Percentiles rank a stretch among this genome's conserved stretches.
phyloP scores from a whole-genome alignment of 768 basidiomycete genomes.

The Phaeotremella fagi region DNA sequence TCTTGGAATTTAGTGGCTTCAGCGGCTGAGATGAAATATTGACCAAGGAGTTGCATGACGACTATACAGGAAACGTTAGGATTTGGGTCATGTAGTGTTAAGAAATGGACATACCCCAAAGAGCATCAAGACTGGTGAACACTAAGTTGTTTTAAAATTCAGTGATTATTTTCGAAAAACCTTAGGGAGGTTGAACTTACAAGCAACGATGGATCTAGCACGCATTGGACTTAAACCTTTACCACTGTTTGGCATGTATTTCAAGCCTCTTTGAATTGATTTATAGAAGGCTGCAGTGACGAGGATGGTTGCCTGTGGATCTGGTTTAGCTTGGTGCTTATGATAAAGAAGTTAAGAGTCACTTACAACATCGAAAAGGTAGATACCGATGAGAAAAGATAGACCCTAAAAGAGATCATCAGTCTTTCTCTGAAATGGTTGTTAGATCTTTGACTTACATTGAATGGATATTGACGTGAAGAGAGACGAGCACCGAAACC shows the following conservation, averaged over 20 bases:
- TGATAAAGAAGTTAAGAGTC: background rate
- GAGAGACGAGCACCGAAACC: constrained; percentile 33
- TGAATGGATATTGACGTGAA: constrained; percentile 12
- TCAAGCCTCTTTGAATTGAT: constrained; percentile 26
- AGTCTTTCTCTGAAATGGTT: background rate
- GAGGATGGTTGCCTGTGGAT: constrained; percentile 29
- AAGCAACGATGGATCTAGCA: constrained; percentile 23
- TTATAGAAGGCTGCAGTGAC: constrained; percentile 31
- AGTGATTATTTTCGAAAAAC: background rate
- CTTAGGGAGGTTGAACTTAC: constrained; percentile 7
- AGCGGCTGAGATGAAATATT: constrained; percentile 22
- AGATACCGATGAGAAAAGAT: constrained; percentile 21
- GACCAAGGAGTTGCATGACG: constrained; percentile 27
- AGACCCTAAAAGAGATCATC: constrained; percentile 12
- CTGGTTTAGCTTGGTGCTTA: background rate
- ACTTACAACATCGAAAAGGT: constrained; percentile 23
- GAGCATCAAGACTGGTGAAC: constrained; percentile 27
- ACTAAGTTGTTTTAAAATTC: too few relatives aligned
- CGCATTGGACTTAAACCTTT: constrained; percentile 24
- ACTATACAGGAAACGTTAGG: constrained; percentile 2
- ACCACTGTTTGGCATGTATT: constrained; percentile 28
- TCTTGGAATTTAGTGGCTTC: constrained; percentile 14
- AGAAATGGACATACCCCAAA: constrained; percentile 6
- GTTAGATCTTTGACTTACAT: constrained; percentile 12
- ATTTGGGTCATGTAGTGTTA: background rate